Base-by-base conservation (phyloP, 495 filamentous ascomycete genomes). In the Aspergillus nanangensis region DNA sequence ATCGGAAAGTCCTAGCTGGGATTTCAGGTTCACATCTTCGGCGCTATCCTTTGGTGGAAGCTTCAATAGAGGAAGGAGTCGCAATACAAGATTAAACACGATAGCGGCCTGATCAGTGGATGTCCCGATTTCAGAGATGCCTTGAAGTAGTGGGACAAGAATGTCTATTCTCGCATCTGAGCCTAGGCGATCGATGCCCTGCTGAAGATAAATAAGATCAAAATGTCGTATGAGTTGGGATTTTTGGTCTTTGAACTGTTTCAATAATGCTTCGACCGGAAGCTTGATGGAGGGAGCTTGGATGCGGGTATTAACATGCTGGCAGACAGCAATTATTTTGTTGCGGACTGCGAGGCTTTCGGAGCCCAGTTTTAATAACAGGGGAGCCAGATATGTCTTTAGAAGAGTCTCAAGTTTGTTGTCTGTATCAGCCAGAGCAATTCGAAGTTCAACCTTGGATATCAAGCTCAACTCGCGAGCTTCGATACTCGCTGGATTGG, bases 401-500 rank as follows among this genome's bases (percentile, higher is more conserved):
- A 98, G 75, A 5, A 90, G 72, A 20, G 80, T 62, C 56, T 90
- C 80, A 4, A 98, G 76, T 64, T 89, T 92, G 46, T 75, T 71
- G 51, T 94, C 91, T n/a, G 87, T 79, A 47, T 89, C 83, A 13
- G 87, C 82, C 41, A 88, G 74, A n/a, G 93, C 87, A 46, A 98
- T 89, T 35, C 83, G 80, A 58, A 95, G 84, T 62, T 96, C 89
- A 38, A 96, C 87, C 57, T 94, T 95, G 54, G 87, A 87, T 49
- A 96, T 76, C 42, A 96, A 81, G 47, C 79, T 82, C 50, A 96
- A 78, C 73, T 98, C 93, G 43, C 80, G 76, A 56, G 78, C 79
- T 63, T 89, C 87, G 83, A 53, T 52, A 59, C 63, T 72, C 53
- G 57, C 61, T 46, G 60, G 55, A n/a, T 47, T 44, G 27, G 48